phyloP scores from a whole-genome alignment of 2,329 filamentous ascomycete genomes.

The Colletotrichum sp. region DNA sequence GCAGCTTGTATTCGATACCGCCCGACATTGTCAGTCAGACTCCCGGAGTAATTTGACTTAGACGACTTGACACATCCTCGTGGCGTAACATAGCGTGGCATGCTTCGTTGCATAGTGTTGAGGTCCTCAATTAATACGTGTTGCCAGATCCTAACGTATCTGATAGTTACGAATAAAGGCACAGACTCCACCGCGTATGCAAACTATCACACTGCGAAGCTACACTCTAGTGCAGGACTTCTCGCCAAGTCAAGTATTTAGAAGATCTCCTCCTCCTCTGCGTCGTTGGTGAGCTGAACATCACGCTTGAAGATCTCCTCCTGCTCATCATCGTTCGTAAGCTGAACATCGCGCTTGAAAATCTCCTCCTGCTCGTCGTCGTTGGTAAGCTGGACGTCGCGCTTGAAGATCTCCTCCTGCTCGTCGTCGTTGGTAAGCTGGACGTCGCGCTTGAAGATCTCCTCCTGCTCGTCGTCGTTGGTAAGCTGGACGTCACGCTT shows the following conservation, averaged over 20 bases:
- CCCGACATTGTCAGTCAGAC: neutral
- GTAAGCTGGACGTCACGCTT: neutral
- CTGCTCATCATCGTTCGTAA: neutral
- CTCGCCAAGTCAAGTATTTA: neutral
- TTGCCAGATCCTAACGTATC: neutral
- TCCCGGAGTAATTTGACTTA: accelerated
- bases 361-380: neutral
- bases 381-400: neutral
- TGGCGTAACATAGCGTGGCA: neutral
- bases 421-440: neutral
- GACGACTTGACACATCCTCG: neutral
- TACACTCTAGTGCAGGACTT: neutral
- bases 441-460: neutral
- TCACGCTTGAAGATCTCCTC: neutral
- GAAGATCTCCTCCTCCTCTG: neutral
- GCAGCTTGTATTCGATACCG: neutral
- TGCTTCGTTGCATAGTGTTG: neutral
- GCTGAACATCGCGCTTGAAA: neutral
- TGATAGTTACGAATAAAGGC: neutral
- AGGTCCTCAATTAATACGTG: neutral
- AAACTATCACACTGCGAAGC: neutral
- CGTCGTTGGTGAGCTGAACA: neutral
- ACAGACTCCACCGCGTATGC: neutral
- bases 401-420: neutral
- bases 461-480: neutral